Percentiles rank a stretch among this genome's conserved stretches.
These are phyloP conservation scores for Solanum neorickii DNA, from an alignment of 257 asterid species.

Conservation along the genomic window DNA sequence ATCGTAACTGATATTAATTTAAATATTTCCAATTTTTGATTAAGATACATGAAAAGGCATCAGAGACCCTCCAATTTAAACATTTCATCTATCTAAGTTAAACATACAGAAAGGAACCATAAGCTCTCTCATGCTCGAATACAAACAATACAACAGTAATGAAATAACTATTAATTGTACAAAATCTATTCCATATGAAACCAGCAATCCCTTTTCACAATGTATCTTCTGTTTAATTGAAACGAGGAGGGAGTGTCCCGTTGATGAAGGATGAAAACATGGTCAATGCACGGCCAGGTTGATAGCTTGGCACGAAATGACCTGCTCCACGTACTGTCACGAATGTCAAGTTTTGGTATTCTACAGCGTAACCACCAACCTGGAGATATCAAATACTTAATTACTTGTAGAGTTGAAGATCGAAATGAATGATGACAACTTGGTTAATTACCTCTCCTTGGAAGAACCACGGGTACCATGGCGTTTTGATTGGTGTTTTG, in stretches of 20 bases:
- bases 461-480: conserved; percentile 56
- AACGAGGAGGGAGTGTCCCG: conserved; percentile 37
- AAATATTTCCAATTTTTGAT: no score
- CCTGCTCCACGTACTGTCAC: conserved; percentile 54
- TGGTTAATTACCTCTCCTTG: conserved; percentile 29
- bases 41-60: not conserved
- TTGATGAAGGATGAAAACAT: conserved; percentile 34
- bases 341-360: conserved; percentile 40
- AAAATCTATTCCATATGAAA: not conserved
- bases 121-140: not conserved
- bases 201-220: not conserved
- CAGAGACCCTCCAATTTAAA: not conserved
- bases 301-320: conserved; percentile 50
- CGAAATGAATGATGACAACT: not conserved
- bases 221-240: not conserved
- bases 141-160: not conserved
- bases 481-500: conserved; percentile 22
- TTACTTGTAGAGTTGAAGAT: not conserved
- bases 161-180: not conserved
- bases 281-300: conserved; percentile 44
- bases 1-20: no score
- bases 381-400: not conserved
- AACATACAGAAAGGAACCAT: not conserved
- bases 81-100: not conserved
- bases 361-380: conserved; percentile 62